phyloP scores from a whole-genome alignment of 2,329 filamentous ascomycete genomes.

The Immersiporthe knoxdaviesiana region DNA sequence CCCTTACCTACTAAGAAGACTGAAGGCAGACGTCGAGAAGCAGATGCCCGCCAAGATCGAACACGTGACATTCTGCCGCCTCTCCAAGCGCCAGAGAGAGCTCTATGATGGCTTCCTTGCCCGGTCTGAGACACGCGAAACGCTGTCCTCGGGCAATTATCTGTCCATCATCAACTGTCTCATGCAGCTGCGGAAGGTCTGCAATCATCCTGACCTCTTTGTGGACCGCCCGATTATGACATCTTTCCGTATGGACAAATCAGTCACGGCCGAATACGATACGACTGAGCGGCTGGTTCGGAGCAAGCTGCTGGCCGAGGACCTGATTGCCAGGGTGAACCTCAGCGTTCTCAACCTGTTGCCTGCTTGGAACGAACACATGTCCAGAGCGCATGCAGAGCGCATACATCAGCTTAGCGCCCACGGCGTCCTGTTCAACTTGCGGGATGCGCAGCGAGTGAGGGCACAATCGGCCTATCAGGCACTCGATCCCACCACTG shows the following conservation, averaged over 20 bases:
- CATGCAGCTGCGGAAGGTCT: slow-evolving; percentile 97
- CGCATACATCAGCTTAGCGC: slow-evolving; percentile 69
- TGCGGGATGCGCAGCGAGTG: slow-evolving; percentile 71
- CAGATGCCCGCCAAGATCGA: slow-evolving; percentile 99
- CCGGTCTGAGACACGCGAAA: slow-evolving; percentile 84
- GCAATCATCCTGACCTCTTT: slow-evolving; percentile 97
- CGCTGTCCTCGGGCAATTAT: slow-evolving; percentile 89
- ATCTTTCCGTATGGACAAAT: slow-evolving; percentile 87
- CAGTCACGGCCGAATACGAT: slow-evolving; percentile 74
- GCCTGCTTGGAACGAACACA: slow-evolving; percentile 69
- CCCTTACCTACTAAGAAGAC: slow-evolving; percentile 84
- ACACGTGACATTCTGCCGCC: slow-evolving; percentile 91
- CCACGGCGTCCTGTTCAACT: slow-evolving; percentile 68
- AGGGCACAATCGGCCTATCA: slow-evolving; percentile 60
- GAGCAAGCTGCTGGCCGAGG: slow-evolving; percentile 63
- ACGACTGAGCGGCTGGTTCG: slow-evolving; percentile 73
- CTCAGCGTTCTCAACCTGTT: slow-evolving; percentile 79
- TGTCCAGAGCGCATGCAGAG: slow-evolving; percentile 59
- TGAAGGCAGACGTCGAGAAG: slow-evolving; percentile 98
- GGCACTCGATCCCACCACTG: slow-evolving; percentile 65
- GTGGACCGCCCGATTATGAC: slow-evolving; percentile 96
- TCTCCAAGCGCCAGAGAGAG: slow-evolving; percentile 94
- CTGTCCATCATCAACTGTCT: slow-evolving; percentile 97
- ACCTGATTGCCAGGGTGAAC: slow-evolving; percentile 67
- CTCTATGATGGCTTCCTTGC: slow-evolving; percentile 96